Base-by-base conservation (phyloP, 202 grass and related monocot species). In the Zoysia matrella region DNA sequence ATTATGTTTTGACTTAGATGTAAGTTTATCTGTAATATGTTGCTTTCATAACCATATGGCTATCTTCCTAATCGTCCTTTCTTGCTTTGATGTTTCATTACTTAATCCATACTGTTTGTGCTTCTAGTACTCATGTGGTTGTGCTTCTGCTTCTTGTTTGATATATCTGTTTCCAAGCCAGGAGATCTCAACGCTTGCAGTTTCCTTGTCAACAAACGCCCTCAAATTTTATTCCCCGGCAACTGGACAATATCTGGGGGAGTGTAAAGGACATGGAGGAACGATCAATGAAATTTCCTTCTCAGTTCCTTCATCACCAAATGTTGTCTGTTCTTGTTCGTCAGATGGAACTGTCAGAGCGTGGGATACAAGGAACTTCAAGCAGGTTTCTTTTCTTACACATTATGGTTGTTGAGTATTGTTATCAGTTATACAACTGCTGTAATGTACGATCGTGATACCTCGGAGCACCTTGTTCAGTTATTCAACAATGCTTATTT, bases 301-400 rank as follows among this genome's bases (percentile, higher is more conserved):
- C 92, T 90, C 92, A 53, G 51, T 52, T 64, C 92, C 95, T 52
- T 87, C 86, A 0, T 90, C 92, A 67, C 87, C 88, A 3, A 75
- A 98, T 52, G 69, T 91, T 80, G 60, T 98, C 44, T 98, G 88
- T 84, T 98, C 95, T 43, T 95, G 86, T 74, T 98, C 95, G 63
- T 89, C 72, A 63, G 92, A 98, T 79, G 90, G 92, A 48, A 98
- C 94, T 63, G 71, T 98, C 54, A 94, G 92, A 90, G 88, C 92
- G 44, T 98, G 95, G 95, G 95, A 98, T 82, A 85, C 88, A 55
- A 98, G 95, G 69, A 89, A 61, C 85, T 91, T 90, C 63, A 88
- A 95, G 53, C 92, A 95, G 92, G 92, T 98, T 81, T 78, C 5
- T 69, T 77, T 60, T 65, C 10, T 75, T 7, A 7, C 45, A 52